phyloP scores from a whole-genome alignment of 768 basidiomycete species.

The Dioszegia crocea region DNA sequence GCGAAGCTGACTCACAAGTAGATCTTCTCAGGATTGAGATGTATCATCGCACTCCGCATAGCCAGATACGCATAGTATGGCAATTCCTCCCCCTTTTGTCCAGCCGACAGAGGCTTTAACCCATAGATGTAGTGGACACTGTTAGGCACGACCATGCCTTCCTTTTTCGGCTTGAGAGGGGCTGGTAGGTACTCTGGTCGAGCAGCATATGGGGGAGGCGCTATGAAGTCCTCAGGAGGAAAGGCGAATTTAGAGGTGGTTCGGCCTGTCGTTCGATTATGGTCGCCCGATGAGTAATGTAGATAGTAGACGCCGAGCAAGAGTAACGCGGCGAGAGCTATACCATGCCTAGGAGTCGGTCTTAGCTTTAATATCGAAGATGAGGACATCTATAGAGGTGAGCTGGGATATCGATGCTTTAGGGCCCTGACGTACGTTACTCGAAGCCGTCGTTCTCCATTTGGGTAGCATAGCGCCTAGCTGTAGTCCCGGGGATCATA shows the following conservation, averaged over 20 bases:
- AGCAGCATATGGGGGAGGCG: slow-evolving; percentile 18
- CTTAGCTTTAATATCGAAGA: background rate
- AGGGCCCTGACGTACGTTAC: too few species aligned
- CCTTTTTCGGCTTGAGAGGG: slow-evolving; percentile 26
- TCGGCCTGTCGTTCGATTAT: background rate
- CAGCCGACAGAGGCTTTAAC: slow-evolving; percentile 34
- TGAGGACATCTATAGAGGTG: too few species aligned
- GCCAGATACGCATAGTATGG: slow-evolving; percentile 52
- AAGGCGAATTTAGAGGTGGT: slow-evolving; percentile 28
- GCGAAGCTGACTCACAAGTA: slow-evolving; percentile 39
- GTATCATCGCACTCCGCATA: slow-evolving; percentile 47
- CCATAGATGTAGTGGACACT: slow-evolving; percentile 50
- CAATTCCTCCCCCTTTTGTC: slow-evolving; percentile 40
- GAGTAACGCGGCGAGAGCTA: slow-evolving; percentile 4
- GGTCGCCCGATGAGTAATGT: background rate
- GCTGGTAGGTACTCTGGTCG: slow-evolving; percentile 31
- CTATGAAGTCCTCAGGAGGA: slow-evolving; percentile 20
- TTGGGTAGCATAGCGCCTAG: background rate
- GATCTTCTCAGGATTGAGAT: slow-evolving; percentile 46
- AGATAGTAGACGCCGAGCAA: background rate
- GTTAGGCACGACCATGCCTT: slow-evolving; percentile 44
- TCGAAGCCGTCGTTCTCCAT: background rate
- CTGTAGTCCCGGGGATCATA: too few species aligned
- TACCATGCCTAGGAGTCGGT: background rate
- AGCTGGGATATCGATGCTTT: too few species aligned